A percentile compares a stretch with the other conserved stretches of the same genome.
Conservation (phyloP, 352 stramenopile genomes). For the Phytophthora syringae region DNA sequence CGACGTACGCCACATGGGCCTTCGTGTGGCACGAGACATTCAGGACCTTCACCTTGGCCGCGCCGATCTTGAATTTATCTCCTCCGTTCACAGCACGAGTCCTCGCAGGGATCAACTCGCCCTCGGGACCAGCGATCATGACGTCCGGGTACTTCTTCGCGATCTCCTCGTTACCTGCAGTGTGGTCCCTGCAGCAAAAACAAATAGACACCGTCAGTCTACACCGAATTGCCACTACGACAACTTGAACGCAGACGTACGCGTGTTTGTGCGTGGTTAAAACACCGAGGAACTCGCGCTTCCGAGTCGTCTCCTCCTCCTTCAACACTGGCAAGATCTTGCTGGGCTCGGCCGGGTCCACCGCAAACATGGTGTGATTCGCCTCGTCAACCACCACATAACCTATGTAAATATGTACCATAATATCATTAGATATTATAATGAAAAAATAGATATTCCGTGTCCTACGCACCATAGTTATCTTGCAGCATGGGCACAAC, state of each 20-base stretch:
- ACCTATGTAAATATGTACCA: constrained; percentile 32
- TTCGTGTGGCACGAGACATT: constrained; percentile 87
- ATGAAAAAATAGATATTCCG: neutral
- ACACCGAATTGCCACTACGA: neutral
- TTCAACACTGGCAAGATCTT: constrained; percentile 71
- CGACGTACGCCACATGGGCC: constrained; percentile 87
- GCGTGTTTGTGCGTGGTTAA: constrained; percentile 95
- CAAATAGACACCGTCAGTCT: neutral
- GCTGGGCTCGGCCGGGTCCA: constrained; percentile 73
- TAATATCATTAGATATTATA: neutral
- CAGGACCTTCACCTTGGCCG: constrained; percentile 74
- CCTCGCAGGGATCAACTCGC: constrained; percentile 80
- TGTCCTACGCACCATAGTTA: constrained; percentile 73
- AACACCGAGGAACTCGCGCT: constrained; percentile 84
- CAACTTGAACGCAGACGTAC: constrained; percentile 40
- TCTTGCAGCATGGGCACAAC: constrained; percentile 84
- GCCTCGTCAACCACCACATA: constrained; percentile 83
- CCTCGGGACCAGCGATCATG: constrained; percentile 71
- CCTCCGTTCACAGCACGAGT: constrained; percentile 71
- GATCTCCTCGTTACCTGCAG: constrained; percentile 78
- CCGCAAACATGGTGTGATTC: constrained; percentile 86
- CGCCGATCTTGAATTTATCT: constrained; percentile 85
- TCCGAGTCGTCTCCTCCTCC: constrained; percentile 68
- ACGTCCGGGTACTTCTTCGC: constrained; percentile 66
- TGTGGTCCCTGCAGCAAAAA: constrained; percentile 65